These are phyloP conservation scores for Astragalus glycyphyllos DNA, from an alignment of 306 rosid species.

Conservation along the genomic window DNA sequence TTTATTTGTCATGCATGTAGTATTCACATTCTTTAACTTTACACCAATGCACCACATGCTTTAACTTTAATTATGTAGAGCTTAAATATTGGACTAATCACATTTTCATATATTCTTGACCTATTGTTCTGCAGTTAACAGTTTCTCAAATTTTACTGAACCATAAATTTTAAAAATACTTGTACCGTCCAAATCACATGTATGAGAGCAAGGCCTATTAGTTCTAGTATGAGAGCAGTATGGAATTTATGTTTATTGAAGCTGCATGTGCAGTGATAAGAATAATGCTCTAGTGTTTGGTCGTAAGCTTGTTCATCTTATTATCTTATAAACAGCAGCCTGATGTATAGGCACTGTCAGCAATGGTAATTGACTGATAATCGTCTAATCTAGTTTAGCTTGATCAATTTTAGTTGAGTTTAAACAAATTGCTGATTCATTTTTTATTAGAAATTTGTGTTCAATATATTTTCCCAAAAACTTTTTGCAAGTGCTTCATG, in stretches of 20 bases:
- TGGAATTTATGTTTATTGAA: conserved; percentile 22
- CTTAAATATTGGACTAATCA: conserved; percentile 30
- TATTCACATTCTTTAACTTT: not conserved
- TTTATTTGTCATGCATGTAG: conserved; percentile 29
- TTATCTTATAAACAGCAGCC: not conserved
- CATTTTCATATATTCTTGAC: conserved; percentile 11
- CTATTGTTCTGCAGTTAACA: conserved; percentile 27
- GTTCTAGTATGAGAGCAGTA: conserved; percentile 2
- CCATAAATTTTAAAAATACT: too few species aligned
- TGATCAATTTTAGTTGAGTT: too few species aligned
- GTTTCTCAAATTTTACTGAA: conserved; percentile 19
- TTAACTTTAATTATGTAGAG: conserved; percentile 9
- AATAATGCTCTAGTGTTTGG: conserved; percentile 8
- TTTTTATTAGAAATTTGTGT: conserved; percentile 15
- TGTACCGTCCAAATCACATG: conserved; percentile 8
- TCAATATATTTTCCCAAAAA: not conserved
- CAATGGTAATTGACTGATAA: too few species aligned
- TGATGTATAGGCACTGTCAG: too few species aligned
- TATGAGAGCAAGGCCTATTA: not conserved
- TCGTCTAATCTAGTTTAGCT: too few species aligned
- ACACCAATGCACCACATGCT: too few species aligned
- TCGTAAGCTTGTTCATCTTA: conserved; percentile 18
- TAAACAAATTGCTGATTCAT: conserved; percentile 21
- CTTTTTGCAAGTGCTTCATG: conserved; percentile 15
- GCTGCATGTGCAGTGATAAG: conserved; percentile 17